Base-by-base conservation (phyloP, 768 basidiomycete species). In the Pleurotus pulmonarius region DNA sequence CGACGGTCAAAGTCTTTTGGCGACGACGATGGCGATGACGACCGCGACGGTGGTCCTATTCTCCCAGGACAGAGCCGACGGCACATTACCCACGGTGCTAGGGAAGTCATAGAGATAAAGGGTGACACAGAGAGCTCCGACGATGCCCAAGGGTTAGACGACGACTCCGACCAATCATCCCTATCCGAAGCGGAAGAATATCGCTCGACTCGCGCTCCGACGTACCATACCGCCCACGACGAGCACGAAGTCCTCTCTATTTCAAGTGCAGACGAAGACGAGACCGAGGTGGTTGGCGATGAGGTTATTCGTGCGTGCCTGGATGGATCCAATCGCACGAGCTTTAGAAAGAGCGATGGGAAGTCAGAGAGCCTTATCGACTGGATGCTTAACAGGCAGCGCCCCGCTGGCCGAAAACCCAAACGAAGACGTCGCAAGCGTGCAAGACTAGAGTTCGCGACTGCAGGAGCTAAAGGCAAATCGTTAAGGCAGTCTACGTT, bases 51-150 rank as follows among this genome's bases (percentile, higher is more conserved):
- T 11, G 67, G 65, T 11, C 76, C 75, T 5, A 60, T 82, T 24
- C 73, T 72, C 16, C 84, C 85, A 0, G 84, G 86, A 3, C 74
- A 81, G 60, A 77, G 82, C 20, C 73, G 77, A 20, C 67, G 71
- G 47, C 73, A 78, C 45, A 70, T 66, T 44, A 64, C 72, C 25
- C 57, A 59, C 18, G 66, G 67, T 24, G 5, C 41, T 20, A 69
- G 60, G 49, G 66, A 71, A 52, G 41, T 63, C 18, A 61, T 63
- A 38, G 76, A 80, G 5, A 75, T 88, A 52, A 80, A 71, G 59
- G 87, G 86, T 5, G 88, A 88, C 60, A 67, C 83, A 1, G 86
- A 88, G 64, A 87, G 84, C 67, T 79, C 79, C 20, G 79, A 81
- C 34, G 64, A 70, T 24, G 25, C 24, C 20, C 18, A 26, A 5